Conservation (phyloP, 108 stramenopile species). For the Seminavis robusta region DNA sequence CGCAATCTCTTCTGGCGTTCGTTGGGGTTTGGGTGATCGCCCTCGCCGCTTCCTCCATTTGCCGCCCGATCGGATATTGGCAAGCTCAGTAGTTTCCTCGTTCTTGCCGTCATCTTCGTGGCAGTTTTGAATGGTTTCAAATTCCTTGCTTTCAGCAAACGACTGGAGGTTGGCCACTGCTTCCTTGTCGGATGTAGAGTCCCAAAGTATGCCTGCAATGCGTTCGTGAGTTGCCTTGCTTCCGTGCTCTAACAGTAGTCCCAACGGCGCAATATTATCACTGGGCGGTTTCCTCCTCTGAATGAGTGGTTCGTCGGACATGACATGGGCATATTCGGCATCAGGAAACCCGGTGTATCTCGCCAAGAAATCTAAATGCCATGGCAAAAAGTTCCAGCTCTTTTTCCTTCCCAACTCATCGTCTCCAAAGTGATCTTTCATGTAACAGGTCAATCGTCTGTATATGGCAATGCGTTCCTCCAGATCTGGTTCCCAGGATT, state of each 20-base stretch:
- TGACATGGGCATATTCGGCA: conserved; percentile 2
- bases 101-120: not conserved
- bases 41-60: conserved; percentile 13
- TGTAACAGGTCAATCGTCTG: conserved; percentile 23
- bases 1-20: conserved; percentile 34
- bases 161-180: conserved; percentile 16
- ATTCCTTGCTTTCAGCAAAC: conserved; percentile 25
- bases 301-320: conserved; percentile 17
- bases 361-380: conserved; percentile 46
- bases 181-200: conserved; percentile 5
- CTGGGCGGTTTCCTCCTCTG: conserved; percentile 16
- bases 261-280: conserved; percentile 20
- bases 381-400: conserved; percentile 43
- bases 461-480: conserved; percentile 31
- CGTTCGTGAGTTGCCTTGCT: conserved; percentile 16
- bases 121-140: conserved; percentile 12
- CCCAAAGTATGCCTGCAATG: conserved; percentile 34
- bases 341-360: conserved; percentile 26
- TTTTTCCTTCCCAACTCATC: conserved; percentile 39
- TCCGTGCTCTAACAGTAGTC: conserved; percentile 20
- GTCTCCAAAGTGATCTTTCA: conserved; percentile 43
- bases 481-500: conserved; percentile 14
- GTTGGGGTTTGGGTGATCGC: conserved; percentile 27
- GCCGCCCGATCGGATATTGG: conserved; percentile 22
- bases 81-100: conserved; percentile 15